Percentiles rank a stretch among this genome's conserved stretches.
Evolutionary conservation across 371 early-diverging fungal species (phyloP).

Genomic region (Apophysomyces sp.): DNA sequence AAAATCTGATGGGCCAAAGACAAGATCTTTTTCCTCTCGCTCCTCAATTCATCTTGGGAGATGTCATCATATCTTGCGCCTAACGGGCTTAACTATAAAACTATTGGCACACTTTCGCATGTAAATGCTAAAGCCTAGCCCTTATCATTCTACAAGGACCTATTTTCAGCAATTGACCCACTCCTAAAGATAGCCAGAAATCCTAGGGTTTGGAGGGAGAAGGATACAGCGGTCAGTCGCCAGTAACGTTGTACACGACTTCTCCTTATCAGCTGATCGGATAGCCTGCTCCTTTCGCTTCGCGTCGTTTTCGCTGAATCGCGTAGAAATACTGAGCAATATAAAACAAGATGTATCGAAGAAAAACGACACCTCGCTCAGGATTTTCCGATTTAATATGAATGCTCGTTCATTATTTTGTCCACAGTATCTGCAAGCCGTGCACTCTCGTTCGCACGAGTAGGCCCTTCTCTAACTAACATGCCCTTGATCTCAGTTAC

Average conservation of each 20-base stretch:
- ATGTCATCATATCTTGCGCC: too few species aligned
- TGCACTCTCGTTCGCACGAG: neutral
- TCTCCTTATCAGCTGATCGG: neutral
- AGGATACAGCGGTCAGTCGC: neutral
- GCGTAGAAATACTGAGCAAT: neutral
- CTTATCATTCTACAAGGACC: neutral
- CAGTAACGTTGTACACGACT: neutral
- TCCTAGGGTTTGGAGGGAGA: neutral
- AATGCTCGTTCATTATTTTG: conserved; percentile 1
- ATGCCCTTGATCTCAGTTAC: conserved; percentile 8
- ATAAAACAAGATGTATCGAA: neutral
- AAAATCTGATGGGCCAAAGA: too few species aligned
- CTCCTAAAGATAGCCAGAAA: neutral
- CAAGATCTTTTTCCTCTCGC: too few species aligned
- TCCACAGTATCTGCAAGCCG: conserved; percentile 3
- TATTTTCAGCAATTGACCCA: neutral
- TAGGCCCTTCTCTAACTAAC: conserved; percentile 7
- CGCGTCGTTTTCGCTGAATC: neutral
- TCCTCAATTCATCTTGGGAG: too few species aligned
- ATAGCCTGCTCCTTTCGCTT: neutral
- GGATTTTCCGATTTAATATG: conserved; percentile 1
- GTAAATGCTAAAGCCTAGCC: neutral
- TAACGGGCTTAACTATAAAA: too few species aligned
- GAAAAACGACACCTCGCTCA: neutral
- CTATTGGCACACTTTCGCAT: neutral